Percentiles rank a stretch among this genome's conserved stretches.
phyloP scores from a whole-genome alignment of 164 flowering plant species.

The Chloranthus sessilifolius region DNA sequence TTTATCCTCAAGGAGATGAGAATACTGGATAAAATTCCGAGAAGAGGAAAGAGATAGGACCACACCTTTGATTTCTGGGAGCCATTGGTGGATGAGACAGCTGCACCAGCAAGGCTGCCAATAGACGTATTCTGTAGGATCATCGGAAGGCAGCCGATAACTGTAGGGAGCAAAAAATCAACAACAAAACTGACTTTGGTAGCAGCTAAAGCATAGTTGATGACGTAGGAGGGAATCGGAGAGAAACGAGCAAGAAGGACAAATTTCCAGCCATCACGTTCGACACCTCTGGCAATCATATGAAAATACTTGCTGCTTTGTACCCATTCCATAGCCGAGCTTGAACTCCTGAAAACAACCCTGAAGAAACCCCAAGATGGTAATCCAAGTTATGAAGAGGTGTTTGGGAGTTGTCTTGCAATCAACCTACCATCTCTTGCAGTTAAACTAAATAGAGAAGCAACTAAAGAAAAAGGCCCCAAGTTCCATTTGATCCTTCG shows the following conservation, averaged over 20 bases:
- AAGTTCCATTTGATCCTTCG: too few species aligned
- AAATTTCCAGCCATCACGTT: conserved; percentile 90
- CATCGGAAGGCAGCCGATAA: conserved; percentile 88
- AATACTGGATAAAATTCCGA: conserved; percentile 79
- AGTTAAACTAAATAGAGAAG: too few species aligned
- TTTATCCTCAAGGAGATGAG: conserved; percentile 78
- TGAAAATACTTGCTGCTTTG: conserved; percentile 65
- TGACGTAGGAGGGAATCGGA: conserved; percentile 88
- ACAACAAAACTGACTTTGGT: conserved; percentile 63
- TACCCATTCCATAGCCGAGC: conserved; percentile 70
- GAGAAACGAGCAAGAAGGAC: conserved; percentile 98
- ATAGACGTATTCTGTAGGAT: conserved; percentile 89
- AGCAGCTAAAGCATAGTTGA: conserved; percentile 94
- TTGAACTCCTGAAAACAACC: conserved; percentile 60
- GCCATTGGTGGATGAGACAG: conserved; percentile 69
- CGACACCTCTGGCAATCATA: conserved; percentile 70
- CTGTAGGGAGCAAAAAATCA: conserved; percentile 87
- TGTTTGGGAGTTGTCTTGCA: too few species aligned
- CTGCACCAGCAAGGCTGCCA: conserved; percentile 90
- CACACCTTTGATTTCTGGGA: conserved; percentile 51
- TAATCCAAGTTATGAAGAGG: too few species aligned
- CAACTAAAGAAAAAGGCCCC: too few species aligned
- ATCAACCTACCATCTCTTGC: too few species aligned
- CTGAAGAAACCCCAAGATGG: conserved; percentile 35
- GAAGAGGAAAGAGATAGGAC: conserved; percentile 71